A percentile compares a stretch with the other conserved stretches of the same genome.
Evolutionary conservation across 352 stramenopile genomes (phyloP).

Genomic region (Pythium dissotocum): DNA sequence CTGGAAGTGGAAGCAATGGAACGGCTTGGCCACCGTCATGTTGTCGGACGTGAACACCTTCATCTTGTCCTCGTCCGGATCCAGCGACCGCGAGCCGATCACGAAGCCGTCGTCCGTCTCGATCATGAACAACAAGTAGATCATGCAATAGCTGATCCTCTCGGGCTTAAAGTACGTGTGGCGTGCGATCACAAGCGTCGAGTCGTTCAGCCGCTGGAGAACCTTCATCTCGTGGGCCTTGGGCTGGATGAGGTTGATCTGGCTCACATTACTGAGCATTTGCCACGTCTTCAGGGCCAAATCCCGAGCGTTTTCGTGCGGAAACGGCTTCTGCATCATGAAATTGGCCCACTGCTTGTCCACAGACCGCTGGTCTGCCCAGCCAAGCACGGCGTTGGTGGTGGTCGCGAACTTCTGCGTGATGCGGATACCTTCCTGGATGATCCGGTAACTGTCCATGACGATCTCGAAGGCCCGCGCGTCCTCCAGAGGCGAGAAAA

Average conservation of each 20-base stretch:
- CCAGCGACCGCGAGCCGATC: conserved; percentile 26
- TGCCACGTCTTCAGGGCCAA: conserved; percentile 43
- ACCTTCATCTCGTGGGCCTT: conserved; percentile 43
- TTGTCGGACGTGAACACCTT: conserved; percentile 10
- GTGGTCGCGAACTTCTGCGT: conserved; percentile 1
- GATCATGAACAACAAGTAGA: conserved; percentile 31
- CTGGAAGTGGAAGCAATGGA: conserved; percentile 31
- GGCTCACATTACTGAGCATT: conserved; percentile 28
- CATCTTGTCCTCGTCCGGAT: conserved; percentile 20
- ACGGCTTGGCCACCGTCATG: conserved; percentile 25
- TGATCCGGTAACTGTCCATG: conserved; percentile 24
- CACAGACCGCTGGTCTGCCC: conserved; percentile 41
- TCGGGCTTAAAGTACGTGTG: conserved; percentile 15
- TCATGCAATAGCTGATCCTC: conserved; percentile 25
- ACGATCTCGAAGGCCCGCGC: conserved; percentile 20
- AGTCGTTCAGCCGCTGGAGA: conserved; percentile 32
- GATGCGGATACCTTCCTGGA: conserved; percentile 22
- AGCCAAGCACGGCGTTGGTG: conserved; percentile 41
- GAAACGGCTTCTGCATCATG: conserved; percentile 48
- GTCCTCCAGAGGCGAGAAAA: conserved; percentile 17
- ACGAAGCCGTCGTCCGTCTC: conserved; percentile 28
- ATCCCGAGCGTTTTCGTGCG: conserved; percentile 25
- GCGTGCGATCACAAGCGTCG: conserved; percentile 28
- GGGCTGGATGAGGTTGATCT: conserved; percentile 35
- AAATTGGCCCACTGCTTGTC: conserved; percentile 47